Conservation (phyloP, 2,329 filamentous ascomycete genomes). For the Aspergillus clavatus region DNA sequence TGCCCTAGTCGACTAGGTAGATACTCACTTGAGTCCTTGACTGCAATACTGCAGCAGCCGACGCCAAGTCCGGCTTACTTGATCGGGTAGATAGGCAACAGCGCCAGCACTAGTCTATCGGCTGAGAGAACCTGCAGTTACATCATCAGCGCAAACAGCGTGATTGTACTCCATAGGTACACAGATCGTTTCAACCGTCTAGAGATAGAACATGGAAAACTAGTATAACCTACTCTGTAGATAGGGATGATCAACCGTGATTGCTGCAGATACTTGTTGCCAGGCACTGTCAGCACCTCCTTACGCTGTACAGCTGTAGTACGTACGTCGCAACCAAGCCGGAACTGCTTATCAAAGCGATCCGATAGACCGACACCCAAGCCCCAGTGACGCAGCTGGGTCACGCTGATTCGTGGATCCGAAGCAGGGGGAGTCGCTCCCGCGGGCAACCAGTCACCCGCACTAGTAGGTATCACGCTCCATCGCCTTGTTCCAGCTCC, state of each 20-base stretch:
- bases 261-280: not conserved
- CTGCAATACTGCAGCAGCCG: no score
- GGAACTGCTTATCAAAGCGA: slow-evolving; percentile 8
- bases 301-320: not conserved
- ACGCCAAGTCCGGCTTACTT: not conserved
- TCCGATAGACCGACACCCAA: no score
- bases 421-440: slow-evolving; percentile 9
- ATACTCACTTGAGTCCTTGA: no score
- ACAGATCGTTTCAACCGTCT: no score
- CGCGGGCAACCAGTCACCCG: slow-evolving; percentile 23
- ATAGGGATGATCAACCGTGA: not conserved
- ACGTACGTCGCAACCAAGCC: not conserved
- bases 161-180: no score
- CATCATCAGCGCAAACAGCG: not conserved
- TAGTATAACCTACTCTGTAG: no score
- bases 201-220: not conserved
- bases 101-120: not conserved
- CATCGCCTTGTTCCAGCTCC: slow-evolving; percentile 24
- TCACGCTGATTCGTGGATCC: slow-evolving; percentile 16
- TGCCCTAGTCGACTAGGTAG: no score
- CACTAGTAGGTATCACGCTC: slow-evolving; percentile 18
- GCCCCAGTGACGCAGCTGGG: slow-evolving; percentile 20
- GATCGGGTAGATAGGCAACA: not conserved
- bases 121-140: not conserved
- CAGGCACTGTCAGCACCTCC: not conserved